Evolutionary conservation across 1,284 basidiomycete species (phyloP), one percentile per base, ranked within the genome.

Genomic region (Chiua sp.): DNA sequence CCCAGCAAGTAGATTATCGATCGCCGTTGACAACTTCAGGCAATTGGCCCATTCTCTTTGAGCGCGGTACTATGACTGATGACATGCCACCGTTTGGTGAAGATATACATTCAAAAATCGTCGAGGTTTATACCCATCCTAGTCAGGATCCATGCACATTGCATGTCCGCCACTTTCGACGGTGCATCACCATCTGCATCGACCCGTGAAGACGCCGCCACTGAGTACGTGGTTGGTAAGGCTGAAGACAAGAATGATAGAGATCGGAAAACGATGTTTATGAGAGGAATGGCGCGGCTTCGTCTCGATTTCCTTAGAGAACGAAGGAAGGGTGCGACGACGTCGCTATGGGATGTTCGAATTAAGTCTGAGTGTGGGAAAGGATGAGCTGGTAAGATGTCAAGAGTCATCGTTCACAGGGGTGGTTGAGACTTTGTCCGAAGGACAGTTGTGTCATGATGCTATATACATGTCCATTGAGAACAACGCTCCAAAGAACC

Each of bases 11-110:
- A 94, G 26, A 94, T 88, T 77, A 69, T 93, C 90, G 65, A 92
- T 91, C 20, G 86, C 87, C 90, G 93, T 93, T 94, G 93, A 69
- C 92, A 94, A 37, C 88, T 87, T 32, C 92, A 77, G 6, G 90
- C 82, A 6, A 85, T 83, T 3, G 92, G 93, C 0, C 90, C 91
- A 55, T 87, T 84, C 56, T 78, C 77, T 49, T 89, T 87, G 44
- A 77, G 68, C 3, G 82, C 77, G 1, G 88, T 88, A 52, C 80
- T 82, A 37, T 79, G 75, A 57, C 85, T 87, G 53, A 93, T 77
- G 26, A 86, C 66, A 7, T 77, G 77, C 93, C 93, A 94, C 53
- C 80, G 77, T 53, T 85, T 82, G n/a, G 82, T 77, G 47, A 75
- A 75, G 68, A 91, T 82, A 61, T 91, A 94, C 47, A 82, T 80